phyloP scores from a whole-genome alignment of 1,139 yeast genomes.

The Spencermartinsiella ligniputridi region DNA sequence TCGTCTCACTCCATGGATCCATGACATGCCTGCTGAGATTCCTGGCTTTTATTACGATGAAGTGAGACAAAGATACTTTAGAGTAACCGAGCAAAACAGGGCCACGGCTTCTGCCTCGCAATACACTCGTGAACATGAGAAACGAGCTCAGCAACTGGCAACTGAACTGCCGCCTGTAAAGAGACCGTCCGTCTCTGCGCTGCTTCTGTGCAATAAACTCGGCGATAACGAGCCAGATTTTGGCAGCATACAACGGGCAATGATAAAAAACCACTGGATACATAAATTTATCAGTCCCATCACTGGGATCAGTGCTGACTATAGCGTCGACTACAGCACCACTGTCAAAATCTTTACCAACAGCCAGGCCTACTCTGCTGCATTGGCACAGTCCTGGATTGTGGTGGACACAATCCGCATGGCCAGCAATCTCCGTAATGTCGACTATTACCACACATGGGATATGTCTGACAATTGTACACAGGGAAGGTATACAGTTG shows the following conservation, averaged over 20 bases:
- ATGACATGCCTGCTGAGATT: slow-evolving; percentile 13
- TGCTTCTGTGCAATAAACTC: neutral
- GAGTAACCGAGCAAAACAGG: slow-evolving; percentile 15
- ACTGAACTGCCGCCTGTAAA: neutral
- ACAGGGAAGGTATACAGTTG: neutral
- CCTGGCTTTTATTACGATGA: slow-evolving; percentile 23
- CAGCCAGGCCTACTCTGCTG: neutral
- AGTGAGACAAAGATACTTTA: slow-evolving; percentile 17
- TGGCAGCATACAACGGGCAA: neutral
- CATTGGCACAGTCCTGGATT: neutral
- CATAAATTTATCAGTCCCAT: neutral
- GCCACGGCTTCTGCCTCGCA: slow-evolving; percentile 10
- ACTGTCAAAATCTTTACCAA: neutral
- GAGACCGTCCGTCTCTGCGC: neutral
- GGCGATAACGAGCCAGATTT: neutral
- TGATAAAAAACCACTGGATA: neutral
- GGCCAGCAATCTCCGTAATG: neutral
- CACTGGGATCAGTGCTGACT: neutral
- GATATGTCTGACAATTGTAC: neutral
- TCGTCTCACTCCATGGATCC: too few species aligned
- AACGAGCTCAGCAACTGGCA: neutral
- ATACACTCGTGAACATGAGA: neutral
- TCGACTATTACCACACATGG: neutral
- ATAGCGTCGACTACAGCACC: neutral
- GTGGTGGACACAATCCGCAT: neutral